Conservation (phyloP, 768 basidiomycete species). For the Termitomyces eurrhizus region DNA sequence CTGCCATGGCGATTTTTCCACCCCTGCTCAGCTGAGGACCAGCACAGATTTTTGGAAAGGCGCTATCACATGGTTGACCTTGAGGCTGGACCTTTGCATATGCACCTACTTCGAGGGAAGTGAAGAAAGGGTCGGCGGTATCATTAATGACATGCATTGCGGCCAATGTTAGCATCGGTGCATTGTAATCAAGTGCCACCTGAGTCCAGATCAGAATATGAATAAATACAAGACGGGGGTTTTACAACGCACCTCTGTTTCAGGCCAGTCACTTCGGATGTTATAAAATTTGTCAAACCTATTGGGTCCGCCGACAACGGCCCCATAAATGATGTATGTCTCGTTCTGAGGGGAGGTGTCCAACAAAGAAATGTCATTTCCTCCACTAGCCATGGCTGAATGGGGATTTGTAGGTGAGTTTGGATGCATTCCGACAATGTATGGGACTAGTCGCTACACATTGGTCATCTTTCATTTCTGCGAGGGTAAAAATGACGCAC, state of each 20-base stretch:
- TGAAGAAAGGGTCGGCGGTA: constrained; percentile 72
- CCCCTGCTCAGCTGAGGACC: constrained; percentile 51
- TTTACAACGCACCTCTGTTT: constrained; percentile 63
- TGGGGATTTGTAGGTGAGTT: constrained; percentile 91
- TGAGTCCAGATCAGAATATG: constrained; percentile 19
- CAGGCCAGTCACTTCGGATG: constrained; percentile 84
- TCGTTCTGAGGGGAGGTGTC: constrained; percentile 70
- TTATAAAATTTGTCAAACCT: constrained; percentile 74
- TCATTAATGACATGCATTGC: constrained; percentile 73
- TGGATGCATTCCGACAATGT: constrained; percentile 85
- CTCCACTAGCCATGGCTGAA: constrained; percentile 85
- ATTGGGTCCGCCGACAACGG: constrained; percentile 85
- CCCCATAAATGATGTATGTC: constrained; percentile 81
- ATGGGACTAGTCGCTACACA: constrained; percentile 47
- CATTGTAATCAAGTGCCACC: constrained; percentile 87
- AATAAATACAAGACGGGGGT: not conserved
- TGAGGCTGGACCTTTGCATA: constrained; percentile 58
- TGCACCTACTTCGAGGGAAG: constrained; percentile 61
- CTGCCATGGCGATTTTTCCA: constrained; percentile 68
- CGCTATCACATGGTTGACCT: constrained; percentile 78
- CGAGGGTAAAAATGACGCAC: constrained; percentile 31
- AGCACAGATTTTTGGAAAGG: constrained; percentile 49
- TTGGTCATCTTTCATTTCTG: not conserved
- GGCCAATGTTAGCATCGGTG: constrained; percentile 82
- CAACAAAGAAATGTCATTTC: constrained; percentile 62